These are phyloP conservation scores for Cyberlindnera saturnus DNA, from an alignment of 805 yeast genomes.

Conservation along the genomic window DNA sequence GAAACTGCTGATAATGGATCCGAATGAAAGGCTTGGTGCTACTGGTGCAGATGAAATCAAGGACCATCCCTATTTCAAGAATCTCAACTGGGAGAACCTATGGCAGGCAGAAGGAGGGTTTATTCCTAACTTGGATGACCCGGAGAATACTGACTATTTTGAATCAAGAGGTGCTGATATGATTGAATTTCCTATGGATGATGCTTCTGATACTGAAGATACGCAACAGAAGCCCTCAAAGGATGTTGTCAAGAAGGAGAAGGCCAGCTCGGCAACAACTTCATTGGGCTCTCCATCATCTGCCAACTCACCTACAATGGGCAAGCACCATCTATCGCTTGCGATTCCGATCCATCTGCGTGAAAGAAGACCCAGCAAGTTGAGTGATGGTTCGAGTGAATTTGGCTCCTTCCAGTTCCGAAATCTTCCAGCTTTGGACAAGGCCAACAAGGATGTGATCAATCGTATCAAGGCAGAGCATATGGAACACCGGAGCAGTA, in stretches of 20 bases:
- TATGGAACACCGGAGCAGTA: slow-evolving; percentile 35
- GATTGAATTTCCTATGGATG: slow-evolving; percentile 48
- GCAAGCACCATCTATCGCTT: slow-evolving; percentile 33
- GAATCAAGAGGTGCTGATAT: slow-evolving; percentile 84
- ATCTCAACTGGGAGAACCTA: slow-evolving; percentile 67
- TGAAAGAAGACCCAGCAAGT: slow-evolving; percentile 67
- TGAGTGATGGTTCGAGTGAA: slow-evolving; percentile 58
- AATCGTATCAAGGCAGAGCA: slow-evolving; percentile 83
- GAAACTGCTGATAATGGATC: slow-evolving; percentile 57
- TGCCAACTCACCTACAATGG: slow-evolving; percentile 26
- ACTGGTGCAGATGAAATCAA: slow-evolving; percentile 76
- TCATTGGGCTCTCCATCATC: slow-evolving; percentile 26
- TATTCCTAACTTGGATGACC: slow-evolving; percentile 71
- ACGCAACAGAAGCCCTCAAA: background rate
- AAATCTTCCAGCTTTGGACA: slow-evolving; percentile 83
- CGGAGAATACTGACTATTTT: slow-evolving; percentile 87
- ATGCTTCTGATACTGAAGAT: slow-evolving; percentile 26
- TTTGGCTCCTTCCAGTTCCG: slow-evolving; percentile 93
- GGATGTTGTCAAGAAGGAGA: slow-evolving; percentile 3
- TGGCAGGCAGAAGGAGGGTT: slow-evolving; percentile 73
- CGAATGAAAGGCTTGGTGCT: slow-evolving; percentile 65
- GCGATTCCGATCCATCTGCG: slow-evolving; percentile 52
- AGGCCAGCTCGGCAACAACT: slow-evolving; percentile 9
- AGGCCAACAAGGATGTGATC: slow-evolving; percentile 89
- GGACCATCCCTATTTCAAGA: slow-evolving; percentile 69